Base-by-base conservation (phyloP, 805 yeast species). In the Wickerhamomyces chambardii region DNA sequence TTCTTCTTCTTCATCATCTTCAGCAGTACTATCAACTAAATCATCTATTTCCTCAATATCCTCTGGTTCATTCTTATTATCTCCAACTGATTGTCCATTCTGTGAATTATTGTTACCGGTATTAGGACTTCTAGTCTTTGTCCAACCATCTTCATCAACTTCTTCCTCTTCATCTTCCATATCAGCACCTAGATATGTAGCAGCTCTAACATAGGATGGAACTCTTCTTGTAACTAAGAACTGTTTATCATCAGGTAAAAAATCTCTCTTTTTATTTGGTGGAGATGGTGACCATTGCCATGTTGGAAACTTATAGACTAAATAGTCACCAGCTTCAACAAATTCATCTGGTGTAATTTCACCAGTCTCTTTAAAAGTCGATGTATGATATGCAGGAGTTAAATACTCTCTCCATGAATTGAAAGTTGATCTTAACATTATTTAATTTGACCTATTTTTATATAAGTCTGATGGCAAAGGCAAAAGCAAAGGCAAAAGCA, bases 331-430 rank as follows among this genome's bases (percentile, higher is more conserved):
- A 4, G 98, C 97, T 36, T 65, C 66, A 9, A 87, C 90, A 60
- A 92, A 92, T 56, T 92, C 98, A 36, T 85, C 95, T 2, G 98
- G 98, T 1, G 95, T 84, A 34, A 92, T 79, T 55, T 90, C 92
- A 4, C 98, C 98, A 0, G 96, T 84, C 33, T 69, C 61, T 36
- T 76, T 67, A 61, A 87, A 92, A 15, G 92, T 85, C 18, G 97
- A 87, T n/a, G 65, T 73, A 56, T 89, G 85, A 30, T 80, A 71
- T 3, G 90, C 78, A 2, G 98, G 98, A 3, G 98, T 90, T 36
- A 92, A 64, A 51, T 89, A 90, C 57, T 92, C 98, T 46, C 97
- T 71, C 63, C 89, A 70, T 8, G 87, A 79, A 38, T 92, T 79
- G 41, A 87, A 61, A 17, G 83, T 80, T 27, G 95, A 84, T 53